A percentile compares a stretch with the other conserved stretches of the same genome.
Evolutionary conservation across 495 filamentous ascomycete species (phyloP).

Genomic region (Neurospora sp.): DNA sequence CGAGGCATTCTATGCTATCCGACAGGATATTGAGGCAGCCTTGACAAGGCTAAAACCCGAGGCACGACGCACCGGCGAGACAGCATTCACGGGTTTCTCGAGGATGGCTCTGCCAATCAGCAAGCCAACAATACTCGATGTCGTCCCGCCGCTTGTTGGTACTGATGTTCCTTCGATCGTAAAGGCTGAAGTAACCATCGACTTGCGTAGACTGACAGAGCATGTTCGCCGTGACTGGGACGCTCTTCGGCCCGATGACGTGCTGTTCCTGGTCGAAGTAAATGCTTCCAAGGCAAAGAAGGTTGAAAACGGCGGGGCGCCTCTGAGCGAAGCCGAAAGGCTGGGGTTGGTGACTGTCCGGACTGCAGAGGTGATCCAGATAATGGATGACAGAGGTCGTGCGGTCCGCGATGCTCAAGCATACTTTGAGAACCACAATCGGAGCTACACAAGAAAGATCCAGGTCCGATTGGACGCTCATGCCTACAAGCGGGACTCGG

Average conservation of each 20-base stretch:
- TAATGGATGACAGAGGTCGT: constrained; percentile 81
- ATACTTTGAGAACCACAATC: constrained; percentile 32
- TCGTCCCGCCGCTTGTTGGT: constrained; percentile 75
- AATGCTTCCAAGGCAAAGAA: constrained; percentile 44
- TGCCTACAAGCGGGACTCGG: constrained; percentile 71
- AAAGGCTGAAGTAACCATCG: constrained; percentile 77
- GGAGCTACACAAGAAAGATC: constrained; percentile 51
- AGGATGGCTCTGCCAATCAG: constrained; percentile 83
- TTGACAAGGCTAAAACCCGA: constrained; percentile 72
- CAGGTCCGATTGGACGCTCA: constrained; percentile 73
- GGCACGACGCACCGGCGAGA: constrained; percentile 47
- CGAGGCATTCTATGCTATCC: constrained; percentile 90
- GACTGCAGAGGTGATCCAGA: constrained; percentile 76
- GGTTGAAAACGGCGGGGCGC: constrained; percentile 43
- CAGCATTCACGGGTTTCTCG: constrained; percentile 76
- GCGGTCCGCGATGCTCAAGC: constrained; percentile 50
- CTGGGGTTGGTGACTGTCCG: constrained; percentile 61
- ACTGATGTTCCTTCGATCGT: constrained; percentile 77
- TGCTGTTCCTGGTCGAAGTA: constrained; percentile 78
- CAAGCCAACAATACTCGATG: constrained; percentile 81
- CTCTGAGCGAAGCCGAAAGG: constrained; percentile 43
- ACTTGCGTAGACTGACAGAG: constrained; percentile 67
- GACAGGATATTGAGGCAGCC: constrained; percentile 77
- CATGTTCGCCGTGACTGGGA: constrained; percentile 84
- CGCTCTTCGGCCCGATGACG: constrained; percentile 74